Evolutionary conservation across 129 eudicot species (phyloP).

Genomic region (Pulicaria dysenterica): DNA sequence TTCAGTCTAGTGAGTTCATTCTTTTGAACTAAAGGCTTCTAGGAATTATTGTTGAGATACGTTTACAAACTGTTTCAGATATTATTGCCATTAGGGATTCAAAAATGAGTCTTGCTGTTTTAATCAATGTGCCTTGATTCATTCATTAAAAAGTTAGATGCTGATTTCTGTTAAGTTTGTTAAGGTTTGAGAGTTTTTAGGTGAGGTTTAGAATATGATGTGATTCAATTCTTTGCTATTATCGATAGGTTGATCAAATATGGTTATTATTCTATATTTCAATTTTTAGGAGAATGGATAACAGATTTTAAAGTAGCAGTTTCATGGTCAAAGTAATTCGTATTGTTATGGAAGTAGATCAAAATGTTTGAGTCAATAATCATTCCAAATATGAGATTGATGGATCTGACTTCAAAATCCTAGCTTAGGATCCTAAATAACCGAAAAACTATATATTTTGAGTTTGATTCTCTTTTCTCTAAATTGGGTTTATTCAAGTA

Average conservation of each 20-base stretch:
- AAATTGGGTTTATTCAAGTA: background rate
- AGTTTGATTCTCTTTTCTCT: background rate
- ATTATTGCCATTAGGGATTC: background rate
- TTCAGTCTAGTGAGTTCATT: slow-evolving; percentile 17
- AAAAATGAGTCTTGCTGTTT: background rate
- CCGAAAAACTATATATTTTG: background rate
- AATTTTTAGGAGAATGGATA: slow-evolving; percentile 11
- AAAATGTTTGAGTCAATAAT: background rate
- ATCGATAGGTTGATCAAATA: background rate
- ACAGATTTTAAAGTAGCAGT: background rate
- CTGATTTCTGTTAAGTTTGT: background rate
- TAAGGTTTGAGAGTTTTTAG: background rate
- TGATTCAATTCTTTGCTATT: background rate
- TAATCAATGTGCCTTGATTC: background rate
- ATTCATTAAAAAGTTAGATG: background rate
- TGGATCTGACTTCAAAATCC: background rate
- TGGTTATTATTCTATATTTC: background rate
- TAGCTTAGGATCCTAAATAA: background rate
- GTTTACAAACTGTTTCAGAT: background rate
- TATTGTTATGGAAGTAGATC: background rate
- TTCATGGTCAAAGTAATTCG: slow-evolving; percentile 3
- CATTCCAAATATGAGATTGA: background rate
- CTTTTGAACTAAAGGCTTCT: background rate
- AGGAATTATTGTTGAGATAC: background rate
- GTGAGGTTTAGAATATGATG: slow-evolving; percentile 17